Evolutionary conservation across 257 asterid genomes (phyloP).

Genomic region (Petrea volubilis): DNA sequence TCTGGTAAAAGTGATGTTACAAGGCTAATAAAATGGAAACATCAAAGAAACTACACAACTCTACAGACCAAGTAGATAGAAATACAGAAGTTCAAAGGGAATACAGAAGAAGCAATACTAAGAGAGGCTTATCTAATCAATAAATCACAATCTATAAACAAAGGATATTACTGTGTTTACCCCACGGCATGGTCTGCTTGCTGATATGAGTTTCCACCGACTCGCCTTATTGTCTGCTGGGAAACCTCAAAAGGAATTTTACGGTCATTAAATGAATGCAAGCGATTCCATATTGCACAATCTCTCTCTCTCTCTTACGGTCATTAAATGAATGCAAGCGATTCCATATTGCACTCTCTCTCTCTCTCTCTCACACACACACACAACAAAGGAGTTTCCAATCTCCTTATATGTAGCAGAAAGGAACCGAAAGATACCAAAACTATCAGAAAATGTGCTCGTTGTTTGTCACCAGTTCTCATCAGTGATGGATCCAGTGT

Average conservation of each 20-base stretch:
- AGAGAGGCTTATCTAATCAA: not conserved
- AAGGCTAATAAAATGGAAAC: not conserved
- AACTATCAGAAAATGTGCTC: not conserved
- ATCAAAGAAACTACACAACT: too few species aligned
- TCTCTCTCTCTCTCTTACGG: too few species aligned
- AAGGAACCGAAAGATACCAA: not conserved
- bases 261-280: not conserved
- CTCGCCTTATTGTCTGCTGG: not conserved
- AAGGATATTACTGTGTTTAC: too few species aligned
- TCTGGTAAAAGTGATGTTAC: not conserved
- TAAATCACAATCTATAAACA: not conserved
- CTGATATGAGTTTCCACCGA: slow-evolving; percentile 1
- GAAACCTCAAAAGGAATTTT: not conserved
- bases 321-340: not conserved
- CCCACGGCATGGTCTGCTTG: not conserved
- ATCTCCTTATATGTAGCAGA: not conserved
- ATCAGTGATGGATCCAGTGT: not conserved
- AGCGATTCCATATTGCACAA: slow-evolving; percentile 3
- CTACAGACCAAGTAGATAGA: not conserved
- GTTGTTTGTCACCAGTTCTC: slow-evolving; percentile 10
- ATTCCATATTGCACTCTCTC: not conserved
- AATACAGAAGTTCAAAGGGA: not conserved
- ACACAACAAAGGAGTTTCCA: not conserved
- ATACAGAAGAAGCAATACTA: not conserved
- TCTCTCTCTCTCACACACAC: not conserved